Base-by-base conservation (phyloP, 306 rosid species). In the Acmispon strigosus region DNA sequence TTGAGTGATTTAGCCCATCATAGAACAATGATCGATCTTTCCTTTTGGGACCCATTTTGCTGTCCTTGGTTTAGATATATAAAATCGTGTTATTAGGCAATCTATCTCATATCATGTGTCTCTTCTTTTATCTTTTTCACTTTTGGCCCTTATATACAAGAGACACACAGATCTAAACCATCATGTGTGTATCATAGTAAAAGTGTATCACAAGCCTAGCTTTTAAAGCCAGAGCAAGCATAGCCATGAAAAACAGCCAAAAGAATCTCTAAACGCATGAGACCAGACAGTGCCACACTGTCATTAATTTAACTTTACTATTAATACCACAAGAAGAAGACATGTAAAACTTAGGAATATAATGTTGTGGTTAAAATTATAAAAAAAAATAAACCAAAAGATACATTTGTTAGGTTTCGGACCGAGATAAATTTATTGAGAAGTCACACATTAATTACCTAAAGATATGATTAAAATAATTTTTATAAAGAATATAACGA, bases 31-130 rank as follows among this genome's bases (percentile, higher is more conserved):
- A 29, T 45, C 9, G 32, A 29, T 45, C 9, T 56, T 53, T 69
- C 63, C 63, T 24, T 49, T 22, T 20, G 73, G 75, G 80, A 75
- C 77, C 76, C 84, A 55, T 53, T 32, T 72, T 56, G 7, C 13
- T 51, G 50, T 16, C 49, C 36, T 66, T 41, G 6, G 18, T 73
- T 29, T 59, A 18, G 60, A 72, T 41, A 19, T 41, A 19, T 3
- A 41, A 49, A 10, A 49, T 43, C 3, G 19, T n/a, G 9, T 66
- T 47, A 72, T 60, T 68, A 29, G 66, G 34, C 37, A 66, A 60
- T 73, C 53, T 60, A 72, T 43, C 41, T 36, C 41, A 6, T 36
- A 6, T 36, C 8, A 10, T 42, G n/a, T 37, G 43, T 11, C 0
- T 24, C 24, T 51, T 67, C 68, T 63, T 54, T 47, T 36, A 27